These are phyloP conservation scores for Aspergillus candidus DNA, from an alignment of 2,329 filamentous ascomycete species.

Conservation along the genomic window DNA sequence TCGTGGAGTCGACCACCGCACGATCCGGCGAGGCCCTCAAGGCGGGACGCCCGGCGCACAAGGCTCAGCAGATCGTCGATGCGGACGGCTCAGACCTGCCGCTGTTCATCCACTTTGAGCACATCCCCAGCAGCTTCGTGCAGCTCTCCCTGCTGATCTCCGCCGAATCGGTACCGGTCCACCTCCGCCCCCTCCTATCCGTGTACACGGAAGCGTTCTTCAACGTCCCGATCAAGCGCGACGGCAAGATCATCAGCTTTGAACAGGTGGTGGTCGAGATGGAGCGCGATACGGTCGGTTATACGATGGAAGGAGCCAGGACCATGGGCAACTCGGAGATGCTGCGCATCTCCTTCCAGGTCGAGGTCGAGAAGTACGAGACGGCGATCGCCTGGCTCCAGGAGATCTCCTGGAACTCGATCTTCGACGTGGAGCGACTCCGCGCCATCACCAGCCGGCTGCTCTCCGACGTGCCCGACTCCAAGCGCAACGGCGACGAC, in stretches of 20 bases:
- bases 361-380: conserved; percentile 82
- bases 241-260: conserved; percentile 73
- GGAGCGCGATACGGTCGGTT: conserved; percentile 85
- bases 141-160: conserved; percentile 76
- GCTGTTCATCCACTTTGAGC: conserved; percentile 93
- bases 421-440: conserved; percentile 71
- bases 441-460: conserved; percentile 67
- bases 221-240: conserved; percentile 73
- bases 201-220: conserved; percentile 93
- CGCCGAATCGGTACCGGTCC: conserved; percentile 68
- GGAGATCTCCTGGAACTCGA: conserved; percentile 77
- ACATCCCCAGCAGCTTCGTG: conserved; percentile 89
- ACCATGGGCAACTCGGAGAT: conserved; percentile 74
- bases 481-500: conserved; percentile 71
- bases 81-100: conserved; percentile 58
- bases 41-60: conserved; percentile 61
- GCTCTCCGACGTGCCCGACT: conserved; percentile 83
- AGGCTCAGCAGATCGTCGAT: conserved; percentile 71
- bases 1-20: conserved; percentile 82
- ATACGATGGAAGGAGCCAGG: conserved; percentile 63
- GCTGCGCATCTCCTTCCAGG: conserved; percentile 72
- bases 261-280: conserved; percentile 88
- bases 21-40: conserved; percentile 70
- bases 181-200: conserved; percentile 75
- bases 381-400: conserved; percentile 77